These are phyloP conservation scores for Drosera spatulata DNA, from an alignment of 179 eudicot species.

Conservation along the genomic window DNA sequence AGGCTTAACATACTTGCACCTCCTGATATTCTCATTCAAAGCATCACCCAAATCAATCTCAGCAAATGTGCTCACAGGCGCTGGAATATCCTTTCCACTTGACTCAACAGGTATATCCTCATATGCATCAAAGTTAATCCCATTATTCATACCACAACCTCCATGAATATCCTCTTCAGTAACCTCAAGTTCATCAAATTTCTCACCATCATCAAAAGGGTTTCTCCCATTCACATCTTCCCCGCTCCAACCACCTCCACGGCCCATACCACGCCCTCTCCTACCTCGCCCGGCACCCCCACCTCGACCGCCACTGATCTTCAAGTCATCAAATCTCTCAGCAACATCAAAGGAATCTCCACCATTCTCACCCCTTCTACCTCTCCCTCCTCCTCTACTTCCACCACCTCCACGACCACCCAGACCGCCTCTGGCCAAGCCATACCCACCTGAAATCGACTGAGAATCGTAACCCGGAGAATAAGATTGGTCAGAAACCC, in stretches of 20 bases:
- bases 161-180: too few species aligned
- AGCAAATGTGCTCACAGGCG: slow-evolving; percentile 85
- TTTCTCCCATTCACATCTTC: slow-evolving; percentile 32
- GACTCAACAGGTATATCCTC: slow-evolving; percentile 96
- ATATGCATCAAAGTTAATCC: slow-evolving; percentile 92
- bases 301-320: slow-evolving; percentile 28
- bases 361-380: too few species aligned
- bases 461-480: too few species aligned
- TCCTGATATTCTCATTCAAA: slow-evolving; percentile 57
- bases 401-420: too few species aligned
- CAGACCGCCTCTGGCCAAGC: too few species aligned
- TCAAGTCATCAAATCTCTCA: too few species aligned
- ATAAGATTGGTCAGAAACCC: too few species aligned
- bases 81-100: slow-evolving; percentile 75
- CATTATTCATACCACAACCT: slow-evolving; percentile 15
- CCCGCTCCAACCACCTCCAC: slow-evolving; percentile 26
- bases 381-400: too few species aligned
- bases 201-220: slow-evolving; percentile 69
- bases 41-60: slow-evolving; percentile 86
- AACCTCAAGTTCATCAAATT: slow-evolving; percentile 40
- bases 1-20: slow-evolving; percentile 94
- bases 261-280: slow-evolving; percentile 49
- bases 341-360: too few species aligned
- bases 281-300: slow-evolving; percentile 50
- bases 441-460: too few species aligned